Percentiles rank a stretch among this genome's conserved stretches.
These are phyloP conservation scores for Malus asiatica DNA, from an alignment of 306 rosid genomes.

Conservation along the genomic window DNA sequence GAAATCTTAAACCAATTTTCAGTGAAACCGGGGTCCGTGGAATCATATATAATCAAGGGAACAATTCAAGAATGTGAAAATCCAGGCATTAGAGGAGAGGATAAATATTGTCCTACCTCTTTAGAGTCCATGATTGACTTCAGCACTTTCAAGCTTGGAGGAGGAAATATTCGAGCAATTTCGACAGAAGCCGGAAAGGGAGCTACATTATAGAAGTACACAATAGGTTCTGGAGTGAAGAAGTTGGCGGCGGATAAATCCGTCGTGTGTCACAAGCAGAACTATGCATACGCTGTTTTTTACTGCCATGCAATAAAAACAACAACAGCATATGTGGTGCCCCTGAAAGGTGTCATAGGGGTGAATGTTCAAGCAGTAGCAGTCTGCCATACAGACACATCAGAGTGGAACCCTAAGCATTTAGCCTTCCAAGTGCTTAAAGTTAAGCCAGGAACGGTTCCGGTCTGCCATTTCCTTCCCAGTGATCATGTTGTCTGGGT, in stretches of 20 bases:
- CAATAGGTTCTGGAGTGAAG: slow-evolving; percentile 31
- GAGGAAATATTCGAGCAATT: slow-evolving; percentile 35
- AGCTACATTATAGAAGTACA: slow-evolving; percentile 32
- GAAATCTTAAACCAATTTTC: slow-evolving; percentile 29
- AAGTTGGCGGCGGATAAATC: slow-evolving; percentile 29
- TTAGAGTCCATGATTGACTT: slow-evolving; percentile 84
- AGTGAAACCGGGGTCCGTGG: slow-evolving; percentile 33
- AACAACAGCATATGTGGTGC: slow-evolving; percentile 38
- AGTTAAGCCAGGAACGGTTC: slow-evolving; percentile 67
- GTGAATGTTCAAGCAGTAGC: slow-evolving; percentile 54
- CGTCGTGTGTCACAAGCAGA: slow-evolving; percentile 68
- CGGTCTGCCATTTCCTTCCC: slow-evolving; percentile 83
- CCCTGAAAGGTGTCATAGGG: slow-evolving; percentile 49
- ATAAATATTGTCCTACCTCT: slow-evolving; percentile 76
- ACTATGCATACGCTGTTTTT: slow-evolving; percentile 64
- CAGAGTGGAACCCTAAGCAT: slow-evolving; percentile 79
- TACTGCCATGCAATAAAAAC: slow-evolving; percentile 55
- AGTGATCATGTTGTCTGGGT: slow-evolving; percentile 80
- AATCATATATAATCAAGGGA: slow-evolving; percentile 30
- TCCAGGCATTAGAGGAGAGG: slow-evolving; percentile 37
- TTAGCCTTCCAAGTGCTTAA: slow-evolving; percentile 74
- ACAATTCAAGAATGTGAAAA: slow-evolving; percentile 60
- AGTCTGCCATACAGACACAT: slow-evolving; percentile 65
- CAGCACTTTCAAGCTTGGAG: slow-evolving; percentile 64
- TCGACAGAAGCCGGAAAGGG: slow-evolving; percentile 55